A percentile compares a stretch with the other conserved stretches of the same genome.
Evolutionary conservation across 148 eudicot genomes (phyloP).

Genomic region (Spergularia bocconei): DNA sequence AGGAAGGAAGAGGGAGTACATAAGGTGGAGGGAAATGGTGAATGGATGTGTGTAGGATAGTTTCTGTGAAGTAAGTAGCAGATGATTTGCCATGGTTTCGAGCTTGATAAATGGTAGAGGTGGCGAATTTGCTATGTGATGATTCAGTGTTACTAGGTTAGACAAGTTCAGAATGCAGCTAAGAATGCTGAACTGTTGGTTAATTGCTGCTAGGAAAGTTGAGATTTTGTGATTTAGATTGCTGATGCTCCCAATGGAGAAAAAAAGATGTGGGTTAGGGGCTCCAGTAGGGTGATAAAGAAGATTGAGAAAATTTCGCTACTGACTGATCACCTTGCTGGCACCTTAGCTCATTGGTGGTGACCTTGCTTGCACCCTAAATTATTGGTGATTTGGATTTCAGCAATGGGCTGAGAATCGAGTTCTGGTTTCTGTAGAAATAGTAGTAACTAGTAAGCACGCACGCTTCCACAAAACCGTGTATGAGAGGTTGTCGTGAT

Average conservation of each 20-base stretch:
- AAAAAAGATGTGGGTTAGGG: not conserved
- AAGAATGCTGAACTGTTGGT: not conserved
- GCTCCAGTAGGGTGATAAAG: not conserved
- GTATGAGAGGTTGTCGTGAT: not conserved
- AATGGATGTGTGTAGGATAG: not conserved
- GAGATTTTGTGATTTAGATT: not conserved
- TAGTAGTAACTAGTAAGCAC: not conserved
- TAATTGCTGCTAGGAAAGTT: not conserved
- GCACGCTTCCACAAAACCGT: no score
- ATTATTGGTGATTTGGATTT: not conserved
- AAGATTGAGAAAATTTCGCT: not conserved
- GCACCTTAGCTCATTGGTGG: not conserved
- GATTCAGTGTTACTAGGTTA: not conserved
- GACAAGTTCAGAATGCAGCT: not conserved
- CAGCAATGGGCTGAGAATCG: not conserved
- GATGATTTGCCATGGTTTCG: not conserved
- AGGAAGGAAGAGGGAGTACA: not conserved
- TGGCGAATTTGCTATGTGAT: conserved; percentile 3
- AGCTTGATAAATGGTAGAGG: not conserved
- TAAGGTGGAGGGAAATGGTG: not conserved
- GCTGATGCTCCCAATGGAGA: not conserved
- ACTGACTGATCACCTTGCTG: not conserved
- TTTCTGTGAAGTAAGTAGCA: conserved; percentile 10
- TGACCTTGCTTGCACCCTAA: not conserved
- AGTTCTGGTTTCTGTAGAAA: not conserved